Conservation (phyloP, 2,329 filamentous ascomycete genomes). For the Stemphylium beticola region DNA sequence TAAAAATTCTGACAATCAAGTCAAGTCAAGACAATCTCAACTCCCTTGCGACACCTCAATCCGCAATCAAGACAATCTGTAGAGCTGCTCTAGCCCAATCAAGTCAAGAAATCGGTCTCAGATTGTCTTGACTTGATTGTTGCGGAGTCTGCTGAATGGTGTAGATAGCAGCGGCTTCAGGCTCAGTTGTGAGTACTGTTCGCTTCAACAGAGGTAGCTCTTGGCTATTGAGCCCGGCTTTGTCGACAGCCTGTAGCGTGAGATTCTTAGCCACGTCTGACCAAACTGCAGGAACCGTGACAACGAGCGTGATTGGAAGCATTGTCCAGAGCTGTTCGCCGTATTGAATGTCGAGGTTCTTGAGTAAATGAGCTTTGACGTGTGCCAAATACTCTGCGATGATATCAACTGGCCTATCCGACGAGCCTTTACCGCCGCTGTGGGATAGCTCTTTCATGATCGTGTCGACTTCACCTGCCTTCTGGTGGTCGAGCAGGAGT, state of each 20-base stretch:
- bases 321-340: constrained; percentile 25
- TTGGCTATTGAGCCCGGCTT: constrained; percentile 26
- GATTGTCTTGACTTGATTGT: too few species aligned
- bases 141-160: too few species aligned
- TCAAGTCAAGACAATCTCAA: too few species aligned
- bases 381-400: constrained; percentile 37
- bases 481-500: constrained; percentile 28
- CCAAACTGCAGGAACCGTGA: constrained; percentile 39
- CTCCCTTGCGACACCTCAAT: too few species aligned
- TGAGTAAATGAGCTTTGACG: constrained; percentile 27
- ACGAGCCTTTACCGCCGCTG: not conserved
- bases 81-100: too few species aligned
- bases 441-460: constrained; percentile 20
- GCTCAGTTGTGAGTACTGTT: constrained; percentile 19
- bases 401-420: constrained; percentile 30
- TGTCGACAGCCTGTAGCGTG: constrained; percentile 23
- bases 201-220: constrained; percentile 17
- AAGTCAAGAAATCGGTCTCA: too few species aligned
- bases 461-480: constrained; percentile 22
- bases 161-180: constrained; percentile 38
- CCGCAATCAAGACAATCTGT: too few species aligned
- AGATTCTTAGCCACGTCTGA: constrained; percentile 28
- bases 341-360: constrained; percentile 30
- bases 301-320: constrained; percentile 25
- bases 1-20: too few species aligned